Evolutionary conservation across 1,139 yeast genomes (phyloP).

Genomic region (Lodderomyces jiufengensis): DNA sequence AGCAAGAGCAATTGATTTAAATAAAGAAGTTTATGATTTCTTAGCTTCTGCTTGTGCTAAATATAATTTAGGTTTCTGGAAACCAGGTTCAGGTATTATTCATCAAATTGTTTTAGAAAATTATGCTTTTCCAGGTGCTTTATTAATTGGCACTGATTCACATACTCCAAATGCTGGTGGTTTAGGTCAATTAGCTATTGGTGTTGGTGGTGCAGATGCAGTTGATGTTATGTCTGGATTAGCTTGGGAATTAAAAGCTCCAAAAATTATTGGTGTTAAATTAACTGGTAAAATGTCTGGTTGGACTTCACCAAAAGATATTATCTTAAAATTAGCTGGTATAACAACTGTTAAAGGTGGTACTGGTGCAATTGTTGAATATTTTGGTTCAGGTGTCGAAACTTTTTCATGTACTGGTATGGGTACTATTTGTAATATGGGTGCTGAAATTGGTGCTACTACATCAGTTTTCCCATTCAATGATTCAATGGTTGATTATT

Average conservation of each 20-base stretch:
- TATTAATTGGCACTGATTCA: constrained; percentile 96
- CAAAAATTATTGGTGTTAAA: constrained; percentile 95
- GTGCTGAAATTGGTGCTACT: constrained; percentile 99
- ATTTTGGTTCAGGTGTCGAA: constrained; percentile 95
- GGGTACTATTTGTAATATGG: constrained; percentile 99
- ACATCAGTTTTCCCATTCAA: constrained; percentile 97
- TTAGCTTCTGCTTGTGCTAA: constrained; percentile 92
- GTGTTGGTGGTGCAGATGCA: constrained; percentile 99
- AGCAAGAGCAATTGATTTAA: constrained; percentile 86
- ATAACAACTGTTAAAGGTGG: constrained; percentile 98
- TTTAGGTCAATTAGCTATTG: constrained; percentile 96
- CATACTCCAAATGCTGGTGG: constrained; percentile 99
- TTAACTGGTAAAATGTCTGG: constrained; percentile 94
- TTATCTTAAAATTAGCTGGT: constrained; percentile 93
- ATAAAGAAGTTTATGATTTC: constrained; percentile 97
- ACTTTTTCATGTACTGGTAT: constrained; percentile 98
- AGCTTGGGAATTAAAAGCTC: constrained; percentile 99
- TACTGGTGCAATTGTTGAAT: constrained; percentile 96
- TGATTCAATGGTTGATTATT: constrained; percentile 83
- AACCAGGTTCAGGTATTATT: constrained; percentile 98
- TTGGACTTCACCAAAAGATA: constrained; percentile 99
- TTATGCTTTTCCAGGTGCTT: constrained; percentile 97
- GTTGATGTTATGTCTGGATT: constrained; percentile 95
- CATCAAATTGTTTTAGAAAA: constrained; percentile 97
- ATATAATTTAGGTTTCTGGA: constrained; percentile 99